Evolutionary conservation across 2,329 filamentous ascomycete genomes (phyloP).

Genomic region (Plectosphaerella sp.): DNA sequence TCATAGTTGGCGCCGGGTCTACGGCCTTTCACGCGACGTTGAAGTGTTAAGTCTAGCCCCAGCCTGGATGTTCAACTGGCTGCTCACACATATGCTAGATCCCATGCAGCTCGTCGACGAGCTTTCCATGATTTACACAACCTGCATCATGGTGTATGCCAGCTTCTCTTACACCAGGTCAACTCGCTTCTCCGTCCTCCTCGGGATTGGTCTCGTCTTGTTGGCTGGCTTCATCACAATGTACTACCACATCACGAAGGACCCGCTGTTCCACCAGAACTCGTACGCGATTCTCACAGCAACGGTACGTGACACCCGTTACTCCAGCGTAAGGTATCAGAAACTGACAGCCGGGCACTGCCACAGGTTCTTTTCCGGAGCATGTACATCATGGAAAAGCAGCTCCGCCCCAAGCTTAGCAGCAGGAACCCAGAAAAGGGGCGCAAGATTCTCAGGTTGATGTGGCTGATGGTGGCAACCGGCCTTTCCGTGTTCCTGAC

Average conservation of each 20-base stretch:
- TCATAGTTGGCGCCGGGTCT: slow-evolving; percentile 49
- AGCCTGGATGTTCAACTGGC: not conserved
- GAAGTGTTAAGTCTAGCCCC: slow-evolving; percentile 43
- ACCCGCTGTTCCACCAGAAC: slow-evolving; percentile 78
- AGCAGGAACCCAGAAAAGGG: slow-evolving; percentile 46
- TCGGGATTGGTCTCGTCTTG: slow-evolving; percentile 53
- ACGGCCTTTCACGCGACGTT: slow-evolving; percentile 53
- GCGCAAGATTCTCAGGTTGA: slow-evolving; percentile 44
- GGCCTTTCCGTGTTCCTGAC: slow-evolving; percentile 65
- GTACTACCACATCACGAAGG: slow-evolving; percentile 73
- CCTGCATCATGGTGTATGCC: slow-evolving; percentile 54
- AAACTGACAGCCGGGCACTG: not conserved
- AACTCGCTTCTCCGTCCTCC: slow-evolving; percentile 38
- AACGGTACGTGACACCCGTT: slow-evolving; percentile 23
- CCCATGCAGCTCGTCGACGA: slow-evolving; percentile 58
- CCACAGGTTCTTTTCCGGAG: slow-evolving; percentile 59
- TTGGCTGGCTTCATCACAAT: slow-evolving; percentile 69
- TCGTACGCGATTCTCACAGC: slow-evolving; percentile 71
- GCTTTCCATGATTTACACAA: slow-evolving; percentile 57
- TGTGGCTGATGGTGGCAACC: slow-evolving; percentile 70
- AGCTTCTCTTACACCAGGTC: slow-evolving; percentile 69
- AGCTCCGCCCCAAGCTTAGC: slow-evolving; percentile 40
- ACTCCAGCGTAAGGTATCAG: not conserved
- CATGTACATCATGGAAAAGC: slow-evolving; percentile 66
- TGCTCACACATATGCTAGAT: slow-evolving; percentile 29